phyloP scores from a whole-genome alignment of 305 asterid species.

The Fraxinus ornus region DNA sequence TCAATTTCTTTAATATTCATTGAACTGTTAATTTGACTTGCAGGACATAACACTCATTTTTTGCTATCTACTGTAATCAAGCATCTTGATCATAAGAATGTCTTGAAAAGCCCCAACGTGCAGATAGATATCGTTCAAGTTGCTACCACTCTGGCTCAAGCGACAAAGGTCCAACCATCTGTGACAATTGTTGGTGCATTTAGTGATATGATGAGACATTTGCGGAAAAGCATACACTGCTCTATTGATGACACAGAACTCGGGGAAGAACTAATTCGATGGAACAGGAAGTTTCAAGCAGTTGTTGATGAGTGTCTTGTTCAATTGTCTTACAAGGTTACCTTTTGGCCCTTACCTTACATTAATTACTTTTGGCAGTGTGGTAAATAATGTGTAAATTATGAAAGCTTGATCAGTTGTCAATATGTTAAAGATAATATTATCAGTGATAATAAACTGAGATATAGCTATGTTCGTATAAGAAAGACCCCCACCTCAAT shows the following conservation, averaged over 20 bases:
- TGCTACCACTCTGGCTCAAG: constrained; percentile 57
- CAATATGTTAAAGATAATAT: neutral
- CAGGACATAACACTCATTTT: constrained; percentile 70
- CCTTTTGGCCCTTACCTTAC: constrained; percentile 18
- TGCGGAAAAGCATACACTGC: constrained; percentile 67
- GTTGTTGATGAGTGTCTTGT: constrained; percentile 76
- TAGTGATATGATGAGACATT: constrained; percentile 80
- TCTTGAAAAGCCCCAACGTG: constrained; percentile 55
- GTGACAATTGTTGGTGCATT: constrained; percentile 64
- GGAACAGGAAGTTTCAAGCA: constrained; percentile 57
- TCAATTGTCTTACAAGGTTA: constrained; percentile 66
- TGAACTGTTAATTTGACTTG: constrained; percentile 29
- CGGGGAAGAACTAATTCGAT: constrained; percentile 58
- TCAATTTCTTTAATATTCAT: constrained; percentile 12
- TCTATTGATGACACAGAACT: constrained; percentile 59
- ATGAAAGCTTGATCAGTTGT: neutral
- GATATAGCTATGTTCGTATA: neutral
- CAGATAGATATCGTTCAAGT: constrained; percentile 74
- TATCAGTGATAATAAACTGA: constrained; percentile 8
- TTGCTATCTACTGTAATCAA: constrained; percentile 69
- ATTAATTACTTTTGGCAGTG: constrained; percentile 24
- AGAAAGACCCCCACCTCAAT: neutral
- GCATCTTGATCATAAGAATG: constrained; percentile 86
- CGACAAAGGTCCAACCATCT: constrained; percentile 62
- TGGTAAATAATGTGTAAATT: neutral